Percentiles rank a stretch among this genome's conserved stretches.
Evolutionary conservation across 2,329 filamentous ascomycete species (phyloP).

Genomic region (Sporothrix pseudoabietina): DNA sequence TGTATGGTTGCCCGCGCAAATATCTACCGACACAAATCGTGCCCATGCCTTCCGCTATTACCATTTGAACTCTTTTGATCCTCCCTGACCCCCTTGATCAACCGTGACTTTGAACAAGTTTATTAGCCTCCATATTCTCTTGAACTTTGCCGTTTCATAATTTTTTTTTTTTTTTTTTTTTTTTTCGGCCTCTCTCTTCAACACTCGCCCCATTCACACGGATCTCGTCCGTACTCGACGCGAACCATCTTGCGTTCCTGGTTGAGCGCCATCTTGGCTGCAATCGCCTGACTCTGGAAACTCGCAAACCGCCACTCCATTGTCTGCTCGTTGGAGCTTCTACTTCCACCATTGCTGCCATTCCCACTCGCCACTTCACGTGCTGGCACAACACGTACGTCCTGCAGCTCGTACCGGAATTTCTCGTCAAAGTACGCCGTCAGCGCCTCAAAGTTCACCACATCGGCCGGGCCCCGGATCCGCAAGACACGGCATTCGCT

Average conservation of each 20-base stretch:
- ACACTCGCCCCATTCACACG: conserved; percentile 30
- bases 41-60: background rate
- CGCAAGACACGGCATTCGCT: conserved; percentile 33
- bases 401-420: conserved; percentile 34
- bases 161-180: background rate
- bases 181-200: background rate
- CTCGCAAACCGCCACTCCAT: conserved; percentile 35
- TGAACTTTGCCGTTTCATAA: background rate
- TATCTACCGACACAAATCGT: background rate
- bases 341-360: background rate
- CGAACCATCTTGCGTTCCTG: conserved; percentile 31
- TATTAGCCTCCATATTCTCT: background rate
- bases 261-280: conserved; percentile 35
- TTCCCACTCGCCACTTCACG: background rate
- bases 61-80: conserved; percentile 1
- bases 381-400: conserved; percentile 5
- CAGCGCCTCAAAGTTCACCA: conserved; percentile 30
- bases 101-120: background rate
- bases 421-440: conserved; percentile 31
- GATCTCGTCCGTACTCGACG: conserved; percentile 32
- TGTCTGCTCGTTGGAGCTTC: background rate
- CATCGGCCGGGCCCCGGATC: conserved; percentile 30
- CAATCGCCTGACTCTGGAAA: conserved; percentile 35
- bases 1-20: background rate
- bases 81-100: background rate